Evolutionary conservation across 805 yeast genomes (phyloP).

Genomic region (Lipomyces kockii): DNA sequence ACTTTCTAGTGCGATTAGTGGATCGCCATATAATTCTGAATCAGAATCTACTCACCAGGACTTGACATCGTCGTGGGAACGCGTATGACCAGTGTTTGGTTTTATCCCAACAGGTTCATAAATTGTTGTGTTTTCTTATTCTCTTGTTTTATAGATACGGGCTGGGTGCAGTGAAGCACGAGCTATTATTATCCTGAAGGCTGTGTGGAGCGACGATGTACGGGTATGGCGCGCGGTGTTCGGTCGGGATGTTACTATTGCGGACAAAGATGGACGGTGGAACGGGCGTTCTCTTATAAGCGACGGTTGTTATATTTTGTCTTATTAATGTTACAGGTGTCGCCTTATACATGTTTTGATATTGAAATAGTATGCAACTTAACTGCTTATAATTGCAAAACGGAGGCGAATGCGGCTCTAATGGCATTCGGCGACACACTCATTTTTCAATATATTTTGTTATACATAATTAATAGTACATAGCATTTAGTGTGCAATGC

Average conservation of each 20-base stretch:
- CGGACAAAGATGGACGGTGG: background rate
- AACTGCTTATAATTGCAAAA: background rate
- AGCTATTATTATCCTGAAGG: background rate
- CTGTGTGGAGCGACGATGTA: background rate
- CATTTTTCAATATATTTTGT: too few species aligned
- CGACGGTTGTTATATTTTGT: background rate
- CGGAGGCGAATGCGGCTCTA: background rate
- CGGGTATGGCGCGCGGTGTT: background rate
- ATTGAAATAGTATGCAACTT: background rate
- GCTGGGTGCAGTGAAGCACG: background rate
- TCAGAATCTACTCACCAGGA: conserved; percentile 31
- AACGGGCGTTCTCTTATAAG: background rate
- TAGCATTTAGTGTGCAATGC: too few species aligned
- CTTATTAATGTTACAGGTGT: background rate
- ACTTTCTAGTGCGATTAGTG: conserved; percentile 30
- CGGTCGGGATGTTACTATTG: background rate
- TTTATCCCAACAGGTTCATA: background rate
- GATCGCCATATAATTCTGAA: conserved; percentile 33
- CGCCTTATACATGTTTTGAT: background rate
- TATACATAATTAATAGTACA: too few species aligned
- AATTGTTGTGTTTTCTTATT: too few species aligned
- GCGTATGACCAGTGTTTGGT: conserved; percentile 18
- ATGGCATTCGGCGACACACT: background rate
- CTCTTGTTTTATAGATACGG: background rate
- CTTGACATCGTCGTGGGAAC: conserved; percentile 34